These are phyloP conservation scores for Smithsoniella earleae DNA, from an alignment of 163 green algal species.

Conservation along the genomic window DNA sequence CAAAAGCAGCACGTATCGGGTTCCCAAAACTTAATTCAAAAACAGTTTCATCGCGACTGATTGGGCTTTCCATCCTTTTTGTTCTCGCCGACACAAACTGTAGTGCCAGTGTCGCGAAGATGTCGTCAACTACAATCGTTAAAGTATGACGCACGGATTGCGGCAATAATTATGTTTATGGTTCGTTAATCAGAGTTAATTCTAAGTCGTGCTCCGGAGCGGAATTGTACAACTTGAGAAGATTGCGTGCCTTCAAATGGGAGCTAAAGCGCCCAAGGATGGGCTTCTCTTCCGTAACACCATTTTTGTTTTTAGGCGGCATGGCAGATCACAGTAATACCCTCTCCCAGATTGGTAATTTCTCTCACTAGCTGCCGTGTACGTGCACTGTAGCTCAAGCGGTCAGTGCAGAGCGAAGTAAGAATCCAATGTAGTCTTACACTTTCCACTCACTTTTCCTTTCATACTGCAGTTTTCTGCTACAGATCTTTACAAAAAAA, in stretches of 20 bases:
- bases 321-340: constrained; percentile 39
- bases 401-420: no score
- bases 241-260: constrained; percentile 62
- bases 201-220: no score
- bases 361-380: no score
- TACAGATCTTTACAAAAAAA: no score
- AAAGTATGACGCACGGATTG: constrained; percentile 20
- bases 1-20: constrained; percentile 1
- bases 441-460: no score
- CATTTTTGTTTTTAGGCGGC: constrained; percentile 73
- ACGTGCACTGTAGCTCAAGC: no score
- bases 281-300: constrained; percentile 63
- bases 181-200: no score
- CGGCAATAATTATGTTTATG: no score
- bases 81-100: neutral
- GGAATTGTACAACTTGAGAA: neutral
- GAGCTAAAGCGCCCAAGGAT: constrained; percentile 84
- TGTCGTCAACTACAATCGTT: neutral
- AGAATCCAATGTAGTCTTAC: no score
- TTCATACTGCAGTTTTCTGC: no score
- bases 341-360: no score
- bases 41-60: neutral
- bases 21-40: neutral
- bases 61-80: neutral
- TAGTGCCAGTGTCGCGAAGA: neutral